Evolutionary conservation across 805 yeast genomes (phyloP).

Genomic region (Kregervanrija fluxuum): DNA sequence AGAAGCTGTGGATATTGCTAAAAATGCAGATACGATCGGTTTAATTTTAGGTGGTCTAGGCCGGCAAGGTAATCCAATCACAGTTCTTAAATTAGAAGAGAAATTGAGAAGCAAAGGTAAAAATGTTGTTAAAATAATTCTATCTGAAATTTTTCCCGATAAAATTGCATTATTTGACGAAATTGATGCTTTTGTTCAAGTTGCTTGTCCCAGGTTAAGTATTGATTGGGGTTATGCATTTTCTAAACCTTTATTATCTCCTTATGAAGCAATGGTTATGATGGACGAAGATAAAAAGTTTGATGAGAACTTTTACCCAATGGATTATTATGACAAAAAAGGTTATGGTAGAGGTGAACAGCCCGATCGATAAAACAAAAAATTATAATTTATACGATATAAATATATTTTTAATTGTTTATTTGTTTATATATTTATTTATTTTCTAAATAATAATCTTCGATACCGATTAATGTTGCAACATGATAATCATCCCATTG

Average conservation of each 20-base stretch:
- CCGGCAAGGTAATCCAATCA: constrained; percentile 83
- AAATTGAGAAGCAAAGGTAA: constrained; percentile 48
- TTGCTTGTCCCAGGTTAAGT: constrained; percentile 93
- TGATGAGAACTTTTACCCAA: constrained; percentile 67
- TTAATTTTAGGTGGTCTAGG: constrained; percentile 90
- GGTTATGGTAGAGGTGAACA: constrained; percentile 87
- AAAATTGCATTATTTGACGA: constrained; percentile 89
- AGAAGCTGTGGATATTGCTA: constrained; percentile 65
- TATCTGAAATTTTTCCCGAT: constrained; percentile 90
- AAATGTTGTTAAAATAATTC: constrained; percentile 68
- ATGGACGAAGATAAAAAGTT: constrained; percentile 65
- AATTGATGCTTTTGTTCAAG: constrained; percentile 92
- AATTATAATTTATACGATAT: constrained; percentile 4
- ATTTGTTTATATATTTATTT: constrained; percentile 1
- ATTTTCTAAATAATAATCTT: constrained; percentile 23
- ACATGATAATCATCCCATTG: constrained; percentile 54
- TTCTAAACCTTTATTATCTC: constrained; percentile 83
- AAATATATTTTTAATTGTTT: neutral
- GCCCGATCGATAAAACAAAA: constrained; percentile 37
- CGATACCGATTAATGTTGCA: constrained; percentile 68
- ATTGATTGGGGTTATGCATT: constrained; percentile 99
- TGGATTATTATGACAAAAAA: constrained; percentile 88
- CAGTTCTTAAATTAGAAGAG: constrained; percentile 59
- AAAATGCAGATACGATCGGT: constrained; percentile 60
- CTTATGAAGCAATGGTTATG: constrained; percentile 93